Evolutionary conservation across 2,329 filamentous ascomycete genomes (phyloP).

Genomic region (Penicillium corylophilum): DNA sequence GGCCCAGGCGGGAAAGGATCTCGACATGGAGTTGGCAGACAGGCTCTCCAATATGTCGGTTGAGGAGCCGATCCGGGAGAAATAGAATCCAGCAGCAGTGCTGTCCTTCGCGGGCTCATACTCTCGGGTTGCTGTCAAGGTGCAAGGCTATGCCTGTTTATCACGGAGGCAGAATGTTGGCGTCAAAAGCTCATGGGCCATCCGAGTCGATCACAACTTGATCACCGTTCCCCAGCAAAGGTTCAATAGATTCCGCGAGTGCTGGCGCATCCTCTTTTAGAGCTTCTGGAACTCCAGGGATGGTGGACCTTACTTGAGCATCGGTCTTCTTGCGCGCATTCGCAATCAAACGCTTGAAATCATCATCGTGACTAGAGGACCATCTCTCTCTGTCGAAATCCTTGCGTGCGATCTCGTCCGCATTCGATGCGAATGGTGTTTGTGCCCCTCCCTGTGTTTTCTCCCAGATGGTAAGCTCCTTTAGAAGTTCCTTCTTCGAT

Average conservation of each 20-base stretch:
- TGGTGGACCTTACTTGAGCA: constrained; percentile 26
- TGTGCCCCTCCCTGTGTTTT: constrained; percentile 66
- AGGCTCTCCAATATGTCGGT: constrained; percentile 44
- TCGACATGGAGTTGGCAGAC: constrained; percentile 37
- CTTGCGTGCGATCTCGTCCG: constrained; percentile 69
- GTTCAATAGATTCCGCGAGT: constrained; percentile 1
- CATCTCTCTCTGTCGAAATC: constrained; percentile 82
- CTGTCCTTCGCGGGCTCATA: background rate
- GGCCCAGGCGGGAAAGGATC: constrained; percentile 23
- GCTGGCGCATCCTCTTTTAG: constrained; percentile 1
- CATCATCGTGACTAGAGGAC: constrained; percentile 67
- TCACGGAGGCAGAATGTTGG: constrained; percentile 11
- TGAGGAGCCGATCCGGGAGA: constrained; percentile 30
- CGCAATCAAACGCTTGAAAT: constrained; percentile 78
- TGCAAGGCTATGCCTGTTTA: background rate
- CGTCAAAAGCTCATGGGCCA: background rate
- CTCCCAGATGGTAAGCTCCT: constrained; percentile 85
- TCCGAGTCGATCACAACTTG: constrained; percentile 3
- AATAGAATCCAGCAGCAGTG: constrained; percentile 6
- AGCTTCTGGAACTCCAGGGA: constrained; percentile 19
- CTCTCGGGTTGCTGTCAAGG: background rate
- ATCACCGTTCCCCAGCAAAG: background rate
- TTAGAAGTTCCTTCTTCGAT: constrained; percentile 67
- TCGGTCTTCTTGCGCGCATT: constrained; percentile 62
- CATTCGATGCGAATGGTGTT: constrained; percentile 18